Conservation (phyloP, 306 rosid species). For the Quercus glauca region DNA sequence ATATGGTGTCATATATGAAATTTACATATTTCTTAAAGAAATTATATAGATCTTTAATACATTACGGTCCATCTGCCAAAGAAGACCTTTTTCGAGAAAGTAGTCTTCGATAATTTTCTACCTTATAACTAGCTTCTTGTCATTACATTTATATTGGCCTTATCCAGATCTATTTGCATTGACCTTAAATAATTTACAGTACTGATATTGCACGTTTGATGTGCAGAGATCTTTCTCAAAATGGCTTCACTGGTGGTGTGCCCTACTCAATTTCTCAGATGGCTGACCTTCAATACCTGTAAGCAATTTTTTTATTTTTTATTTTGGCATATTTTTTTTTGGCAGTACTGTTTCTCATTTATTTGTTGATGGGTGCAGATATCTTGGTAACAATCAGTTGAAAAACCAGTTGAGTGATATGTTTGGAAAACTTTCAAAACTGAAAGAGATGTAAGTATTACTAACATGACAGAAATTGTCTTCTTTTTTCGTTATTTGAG, state of each 20-base stretch:
- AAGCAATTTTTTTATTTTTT: slow-evolving; percentile 24
- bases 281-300: slow-evolving; percentile 57
- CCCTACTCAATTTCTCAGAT: slow-evolving; percentile 82
- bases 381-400: slow-evolving; percentile 71
- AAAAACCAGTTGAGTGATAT: slow-evolving; percentile 68
- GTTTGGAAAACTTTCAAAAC: slow-evolving; percentile 65
- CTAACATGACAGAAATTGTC: background rate
- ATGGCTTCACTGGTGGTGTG: slow-evolving; percentile 57
- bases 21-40: background rate
- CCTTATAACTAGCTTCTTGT: background rate
- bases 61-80: slow-evolving; percentile 5
- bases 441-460: slow-evolving; percentile 63
- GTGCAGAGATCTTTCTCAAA: slow-evolving; percentile 80
- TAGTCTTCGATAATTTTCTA: background rate
- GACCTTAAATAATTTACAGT: background rate
- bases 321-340: background rate
- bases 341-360: slow-evolving; percentile 19
- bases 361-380: slow-evolving; percentile 45
- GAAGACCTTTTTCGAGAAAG: background rate
- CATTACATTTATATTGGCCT: background rate
- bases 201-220: slow-evolving; percentile 18
- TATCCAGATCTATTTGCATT: background rate
- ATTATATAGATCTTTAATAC: background rate
- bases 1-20: background rate
- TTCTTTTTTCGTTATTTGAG: background rate